A percentile compares a stretch with the other conserved stretches of the same genome.
phyloP scores from a whole-genome alignment of 768 basidiomycete species.

The Lentinula edodes region DNA sequence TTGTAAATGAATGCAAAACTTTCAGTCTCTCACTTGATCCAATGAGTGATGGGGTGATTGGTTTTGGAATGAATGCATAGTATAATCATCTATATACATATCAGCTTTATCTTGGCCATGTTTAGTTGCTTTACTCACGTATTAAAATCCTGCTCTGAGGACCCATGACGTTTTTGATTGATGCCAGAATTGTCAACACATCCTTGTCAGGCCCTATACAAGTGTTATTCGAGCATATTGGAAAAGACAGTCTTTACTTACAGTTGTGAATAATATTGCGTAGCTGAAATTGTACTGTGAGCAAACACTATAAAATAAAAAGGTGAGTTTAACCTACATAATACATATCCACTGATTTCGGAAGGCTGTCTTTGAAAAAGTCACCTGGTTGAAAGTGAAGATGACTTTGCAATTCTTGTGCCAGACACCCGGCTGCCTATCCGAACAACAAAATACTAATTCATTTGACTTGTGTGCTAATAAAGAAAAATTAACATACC shows the following conservation, averaged over 20 bases:
- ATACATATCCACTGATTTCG: slow-evolving; percentile 22
- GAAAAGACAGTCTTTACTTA: background rate
- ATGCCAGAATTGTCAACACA: background rate
- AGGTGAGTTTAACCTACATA: slow-evolving; percentile 18
- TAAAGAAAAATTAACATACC: slow-evolving; percentile 7
- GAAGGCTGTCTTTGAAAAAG: slow-evolving; percentile 24
- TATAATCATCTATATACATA: background rate
- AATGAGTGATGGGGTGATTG: background rate
- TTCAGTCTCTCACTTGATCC: background rate
- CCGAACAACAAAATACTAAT: slow-evolving; percentile 12
- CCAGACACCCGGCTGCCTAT: slow-evolving; percentile 12
- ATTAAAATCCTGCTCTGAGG: background rate
- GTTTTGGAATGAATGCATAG: background rate
- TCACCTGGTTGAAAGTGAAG: slow-evolving; percentile 22
- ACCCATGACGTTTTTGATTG: background rate
- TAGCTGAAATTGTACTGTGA: slow-evolving; percentile 6
- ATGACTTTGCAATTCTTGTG: slow-evolving; percentile 7
- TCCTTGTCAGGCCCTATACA: background rate
- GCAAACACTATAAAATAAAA: background rate
- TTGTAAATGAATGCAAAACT: no score
- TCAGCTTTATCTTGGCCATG: background rate
- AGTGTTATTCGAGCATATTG: background rate
- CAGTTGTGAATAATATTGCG: slow-evolving; percentile 25
- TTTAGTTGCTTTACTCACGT: background rate
- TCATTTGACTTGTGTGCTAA: slow-evolving; percentile 11